A percentile compares a stretch with the other conserved stretches of the same genome.
These are phyloP conservation scores for Salvia rosmarinus DNA, from an alignment of 257 asterid species.

Conservation along the genomic window DNA sequence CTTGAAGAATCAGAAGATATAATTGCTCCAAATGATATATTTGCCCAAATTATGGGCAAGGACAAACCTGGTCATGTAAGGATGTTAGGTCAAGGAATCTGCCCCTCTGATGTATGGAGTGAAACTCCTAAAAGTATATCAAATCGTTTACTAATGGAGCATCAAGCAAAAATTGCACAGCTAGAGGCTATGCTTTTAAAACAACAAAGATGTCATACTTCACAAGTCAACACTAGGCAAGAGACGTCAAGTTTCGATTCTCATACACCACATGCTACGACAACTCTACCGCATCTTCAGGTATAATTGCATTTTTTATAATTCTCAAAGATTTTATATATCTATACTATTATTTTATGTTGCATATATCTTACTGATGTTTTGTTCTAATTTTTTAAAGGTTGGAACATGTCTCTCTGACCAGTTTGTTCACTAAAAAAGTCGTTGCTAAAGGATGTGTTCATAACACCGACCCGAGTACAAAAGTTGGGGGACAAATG, in stretches of 20 bases:
- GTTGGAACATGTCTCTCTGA: background rate
- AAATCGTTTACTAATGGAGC: background rate
- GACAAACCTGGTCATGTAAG: conserved; percentile 6
- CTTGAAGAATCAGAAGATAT: background rate
- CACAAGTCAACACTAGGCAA: background rate
- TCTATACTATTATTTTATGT: background rate
- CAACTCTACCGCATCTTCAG: background rate
- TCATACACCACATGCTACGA: background rate
- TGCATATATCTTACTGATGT: background rate
- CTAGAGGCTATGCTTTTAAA: background rate
- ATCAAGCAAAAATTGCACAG: no score
- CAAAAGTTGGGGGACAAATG: conserved; percentile 14
- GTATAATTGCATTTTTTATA: background rate
- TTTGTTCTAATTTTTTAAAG: background rate
- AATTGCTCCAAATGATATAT: background rate
- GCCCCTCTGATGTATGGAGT: background rate
- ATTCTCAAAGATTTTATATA: no score
- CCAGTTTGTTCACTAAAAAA: background rate
- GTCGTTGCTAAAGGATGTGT: conserved; percentile 9
- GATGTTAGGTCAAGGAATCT: background rate
- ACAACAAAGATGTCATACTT: background rate
- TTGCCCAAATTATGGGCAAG: background rate
- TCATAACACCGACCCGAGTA: background rate
- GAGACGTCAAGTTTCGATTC: background rate
- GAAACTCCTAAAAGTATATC: background rate